Evolutionary conservation across 768 basidiomycete genomes (phyloP), one percentile per base, ranked within the genome.

Genomic region (Filobasidium floriforme): DNA sequence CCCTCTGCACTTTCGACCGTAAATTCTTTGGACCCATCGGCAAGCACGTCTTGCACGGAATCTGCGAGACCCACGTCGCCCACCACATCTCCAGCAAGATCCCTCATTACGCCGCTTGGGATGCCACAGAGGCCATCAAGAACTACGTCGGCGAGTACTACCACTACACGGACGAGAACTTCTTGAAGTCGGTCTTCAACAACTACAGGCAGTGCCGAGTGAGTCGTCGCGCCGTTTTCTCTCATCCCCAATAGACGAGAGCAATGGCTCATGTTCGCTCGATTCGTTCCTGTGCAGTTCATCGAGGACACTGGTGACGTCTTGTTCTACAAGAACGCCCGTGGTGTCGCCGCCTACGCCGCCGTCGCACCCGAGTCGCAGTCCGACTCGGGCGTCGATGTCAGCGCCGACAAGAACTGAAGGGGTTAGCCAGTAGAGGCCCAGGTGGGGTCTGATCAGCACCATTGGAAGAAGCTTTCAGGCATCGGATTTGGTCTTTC

Each of bases 51-150:
- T 90, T 93, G 29, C 87, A 94, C 78, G 91, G 92, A 71, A 92
- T 96, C 76, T 90, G 89, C 3, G 91, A 94, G 82, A 94, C 91
- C 37, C 92, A 94, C 77, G 88, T 96, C 65, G 80, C 86, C 26
- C 94, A 98, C 80, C 94, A 98, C 79, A 85, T 94, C 67, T 86
- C 84, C 68, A 90, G 88, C 84, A 94, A 93, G 82, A 97, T 99
- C 70, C 94, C 94, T 22, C 94, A 99, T 79, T 87, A 77, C 78
- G 73, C 80, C 73, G 81, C 81, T 5, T 94, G 92, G 92, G 92
- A 94, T 75, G 94, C 94, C 24, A 85, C 87, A 32, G 84, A 83
- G 67, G 92, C 90, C 28, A 82, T 99, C 70, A 89, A 89, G 79
- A 84, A 84, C 77, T 86, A 86, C 74, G 84, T 89, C 46, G 83